Percentiles rank a stretch among this genome's conserved stretches.
Evolutionary conservation across 2,329 filamentous ascomycete genomes (phyloP).

Genomic region (Tothia fuscella): DNA sequence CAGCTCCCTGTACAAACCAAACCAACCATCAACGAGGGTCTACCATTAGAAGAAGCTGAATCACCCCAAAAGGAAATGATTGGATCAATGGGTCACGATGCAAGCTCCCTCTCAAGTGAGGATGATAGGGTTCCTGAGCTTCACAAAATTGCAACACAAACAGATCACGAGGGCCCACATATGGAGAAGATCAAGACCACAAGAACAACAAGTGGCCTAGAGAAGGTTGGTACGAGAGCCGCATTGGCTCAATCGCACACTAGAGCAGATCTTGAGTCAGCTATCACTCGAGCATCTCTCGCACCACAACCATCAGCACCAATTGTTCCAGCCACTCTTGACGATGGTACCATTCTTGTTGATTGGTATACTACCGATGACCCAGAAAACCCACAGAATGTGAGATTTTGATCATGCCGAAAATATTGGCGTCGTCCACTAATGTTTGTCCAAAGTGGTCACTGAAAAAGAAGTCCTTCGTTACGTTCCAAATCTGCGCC

Average conservation of each 20-base stretch:
- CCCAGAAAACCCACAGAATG: constrained; percentile 10
- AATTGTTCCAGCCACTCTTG: constrained; percentile 22
- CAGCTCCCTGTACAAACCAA: not conserved
- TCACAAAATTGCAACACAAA: constrained; percentile 6
- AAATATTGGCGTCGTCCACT: too few relatives aligned
- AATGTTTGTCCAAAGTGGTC: constrained; percentile 23
- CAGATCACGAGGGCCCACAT: constrained; percentile 9
- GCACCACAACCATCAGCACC: constrained; percentile 24
- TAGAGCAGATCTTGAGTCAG: constrained; percentile 28
- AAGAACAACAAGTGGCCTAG: constrained; percentile 17
- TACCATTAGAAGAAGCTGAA: constrained; percentile 5
- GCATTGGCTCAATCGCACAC: constrained; percentile 26
- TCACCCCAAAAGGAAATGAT: not conserved
- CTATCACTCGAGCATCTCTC: constrained; percentile 24
- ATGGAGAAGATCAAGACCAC: constrained; percentile 14
- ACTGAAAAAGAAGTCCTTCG: constrained; percentile 20
- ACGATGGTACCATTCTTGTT: constrained; percentile 28
- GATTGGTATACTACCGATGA: constrained; percentile 34
- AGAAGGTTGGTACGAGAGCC: constrained; percentile 25
- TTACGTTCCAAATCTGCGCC: constrained; percentile 29
- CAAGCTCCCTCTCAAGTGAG: not conserved
- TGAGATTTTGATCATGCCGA: too few relatives aligned
- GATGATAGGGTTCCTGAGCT: not conserved
- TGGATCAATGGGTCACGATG: too few relatives aligned
- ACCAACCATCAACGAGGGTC: not conserved